Evolutionary conservation across 495 filamentous ascomycete species (phyloP), one percentile per base, ranked within the genome.

Genomic region (Hyaloscypha bicolor): DNA sequence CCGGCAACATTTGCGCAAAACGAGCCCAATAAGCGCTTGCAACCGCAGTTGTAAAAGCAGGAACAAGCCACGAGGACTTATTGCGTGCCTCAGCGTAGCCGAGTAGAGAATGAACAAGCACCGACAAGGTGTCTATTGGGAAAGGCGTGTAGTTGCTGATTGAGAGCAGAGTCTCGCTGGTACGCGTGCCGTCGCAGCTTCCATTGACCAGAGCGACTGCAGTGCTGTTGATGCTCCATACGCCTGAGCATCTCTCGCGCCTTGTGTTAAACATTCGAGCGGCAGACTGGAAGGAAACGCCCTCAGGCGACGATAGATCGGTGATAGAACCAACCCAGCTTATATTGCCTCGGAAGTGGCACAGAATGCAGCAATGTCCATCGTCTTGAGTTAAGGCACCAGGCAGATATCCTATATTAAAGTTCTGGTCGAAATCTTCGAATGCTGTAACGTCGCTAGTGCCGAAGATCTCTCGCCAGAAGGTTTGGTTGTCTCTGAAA

Each of bases 21-120:
- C 51, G 51, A 53, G 51, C 51, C 51, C 51, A 53, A 53, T 53
- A 53, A 53, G 51, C 51, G 51, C 51, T 53, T 53, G 51, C 51
- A 53, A 53, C 51, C 51, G 51, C 51, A 53, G 51, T 53, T 53
- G 51, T 53, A 19, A 53, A 53, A 19, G 51, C 51, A 53, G 51
- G 51, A 53, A 53, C 51, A 53, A 53, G 51, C 51, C 51, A 53
- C 51, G 51, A 19, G 51, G 51, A 53, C 4, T 53, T 53, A 19
- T 6, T 53, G 22, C 51, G 51, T 53, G 4, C 51, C 19, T 53
- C 51, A 53, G 51, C 51, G 16, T 53, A 53, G 16, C 6, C 5
- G 51, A 53, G 16, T 53, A 53, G 22, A 53, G 51, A 53, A 53
- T 53, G 51, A 53, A 53, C 51, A 53, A 53, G 51, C 51, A 53